phyloP scores from a whole-genome alignment of 106 monocot species.

The Xerophyta viscosa region DNA sequence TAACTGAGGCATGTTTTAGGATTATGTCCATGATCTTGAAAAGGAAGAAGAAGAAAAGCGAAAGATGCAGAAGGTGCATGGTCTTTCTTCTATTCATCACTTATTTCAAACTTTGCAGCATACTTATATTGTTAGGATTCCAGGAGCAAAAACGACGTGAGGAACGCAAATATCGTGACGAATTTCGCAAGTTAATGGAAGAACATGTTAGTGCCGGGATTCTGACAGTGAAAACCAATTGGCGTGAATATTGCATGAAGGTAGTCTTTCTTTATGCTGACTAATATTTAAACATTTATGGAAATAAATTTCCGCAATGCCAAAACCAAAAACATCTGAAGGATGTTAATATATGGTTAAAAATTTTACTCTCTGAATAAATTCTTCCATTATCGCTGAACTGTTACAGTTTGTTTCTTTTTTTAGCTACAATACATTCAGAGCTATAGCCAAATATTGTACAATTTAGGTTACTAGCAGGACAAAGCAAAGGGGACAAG shows the following conservation, averaged over 20 bases:
- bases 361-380: too few relatives aligned
- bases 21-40: slow-evolving; percentile 85
- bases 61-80: slow-evolving; percentile 69
- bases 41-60: slow-evolving; percentile 91
- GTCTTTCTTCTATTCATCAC: background rate
- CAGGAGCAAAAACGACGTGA: slow-evolving; percentile 63
- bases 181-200: slow-evolving; percentile 86
- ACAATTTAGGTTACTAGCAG: too few relatives aligned
- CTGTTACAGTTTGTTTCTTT: too few relatives aligned
- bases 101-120: background rate
- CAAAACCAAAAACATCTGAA: too few relatives aligned
- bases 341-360: too few relatives aligned
- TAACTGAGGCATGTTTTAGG: slow-evolving; percentile 42
- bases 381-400: too few relatives aligned
- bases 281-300: too few relatives aligned
- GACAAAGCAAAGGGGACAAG: too few relatives aligned
- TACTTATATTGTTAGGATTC: background rate
- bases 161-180: slow-evolving; percentile 92
- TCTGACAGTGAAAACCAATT: slow-evolving; percentile 87
- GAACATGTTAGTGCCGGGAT: slow-evolving; percentile 57
- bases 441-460: too few relatives aligned
- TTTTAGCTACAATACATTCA: too few relatives aligned
- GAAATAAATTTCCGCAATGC: too few relatives aligned
- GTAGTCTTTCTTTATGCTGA: too few relatives aligned
- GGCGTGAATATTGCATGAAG: slow-evolving; percentile 92